Conservation (phyloP, 805 yeast species). For the Sugiyamaella valdiviana region DNA sequence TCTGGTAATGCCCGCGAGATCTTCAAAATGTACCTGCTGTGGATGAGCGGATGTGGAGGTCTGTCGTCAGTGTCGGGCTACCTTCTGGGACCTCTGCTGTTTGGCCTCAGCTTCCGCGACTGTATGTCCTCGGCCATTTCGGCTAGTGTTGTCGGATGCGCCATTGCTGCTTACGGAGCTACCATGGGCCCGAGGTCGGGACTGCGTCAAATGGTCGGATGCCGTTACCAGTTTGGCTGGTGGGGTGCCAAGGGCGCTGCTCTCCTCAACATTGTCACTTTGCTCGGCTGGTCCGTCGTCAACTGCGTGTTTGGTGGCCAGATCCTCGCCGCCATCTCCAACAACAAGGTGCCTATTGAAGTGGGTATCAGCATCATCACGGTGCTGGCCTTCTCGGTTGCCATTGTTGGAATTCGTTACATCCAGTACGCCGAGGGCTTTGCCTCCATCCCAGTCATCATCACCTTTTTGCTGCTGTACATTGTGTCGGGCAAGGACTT, state of each 20-base stretch:
- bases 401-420: constrained; percentile 73
- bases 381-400: constrained; percentile 53
- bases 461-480: constrained; percentile 63
- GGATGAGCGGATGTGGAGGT: constrained; percentile 85
- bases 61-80: constrained; percentile 85
- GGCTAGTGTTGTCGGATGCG: constrained; percentile 63
- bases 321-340: constrained; percentile 58
- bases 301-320: constrained; percentile 87
- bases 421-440: constrained; percentile 61
- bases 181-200: constrained; percentile 90
- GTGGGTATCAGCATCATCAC: constrained; percentile 72
- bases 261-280: constrained; percentile 65
- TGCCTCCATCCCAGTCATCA: constrained; percentile 61
- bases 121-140: constrained; percentile 55
- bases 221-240: constrained; percentile 78
- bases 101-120: constrained; percentile 61
- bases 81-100: constrained; percentile 67
- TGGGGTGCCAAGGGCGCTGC: constrained; percentile 75
- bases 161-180: constrained; percentile 75
- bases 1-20: constrained; percentile 21
- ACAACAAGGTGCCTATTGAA: constrained; percentile 60
- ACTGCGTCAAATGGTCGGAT: constrained; percentile 79
- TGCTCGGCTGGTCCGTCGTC: constrained; percentile 92
- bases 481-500: constrained; percentile 38
- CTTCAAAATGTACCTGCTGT: constrained; percentile 54